These are phyloP conservation scores for Coniophora puteana DNA, from an alignment of 1,284 basidiomycete species.

Conservation along the genomic window DNA sequence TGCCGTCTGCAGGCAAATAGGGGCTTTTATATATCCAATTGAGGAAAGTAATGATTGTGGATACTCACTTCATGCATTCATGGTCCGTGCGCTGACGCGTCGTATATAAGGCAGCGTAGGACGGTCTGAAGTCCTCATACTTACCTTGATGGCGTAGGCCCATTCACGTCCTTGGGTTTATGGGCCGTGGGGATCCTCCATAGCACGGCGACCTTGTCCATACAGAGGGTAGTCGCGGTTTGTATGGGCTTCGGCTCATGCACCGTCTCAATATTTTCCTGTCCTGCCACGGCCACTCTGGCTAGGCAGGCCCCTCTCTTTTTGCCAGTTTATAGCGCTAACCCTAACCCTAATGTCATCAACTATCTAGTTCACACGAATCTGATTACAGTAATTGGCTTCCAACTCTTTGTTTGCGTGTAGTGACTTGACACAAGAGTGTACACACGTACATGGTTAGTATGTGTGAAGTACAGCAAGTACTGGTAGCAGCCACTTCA, in stretches of 20 bases:
- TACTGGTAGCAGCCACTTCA: too few species aligned
- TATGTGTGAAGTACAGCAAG: too few species aligned
- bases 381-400: too few species aligned
- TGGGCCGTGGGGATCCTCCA: conserved; percentile 42
- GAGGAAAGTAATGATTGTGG: background rate
- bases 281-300: conserved; percentile 47
- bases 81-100: conserved; percentile 7
- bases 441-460: too few species aligned
- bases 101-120: conserved; percentile 4
- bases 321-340: conserved; percentile 16
- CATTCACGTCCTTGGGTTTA: conserved; percentile 36
- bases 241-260: conserved; percentile 54
- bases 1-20: too few species aligned
- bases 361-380: too few species aligned
- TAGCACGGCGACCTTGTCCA: conserved; percentile 49
- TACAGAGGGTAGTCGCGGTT: conserved; percentile 11
- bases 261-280: conserved; percentile 29
- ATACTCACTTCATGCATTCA: too few species aligned
- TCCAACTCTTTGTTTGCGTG: too few species aligned
- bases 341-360: conserved; percentile 13
- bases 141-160: conserved; percentile 32
- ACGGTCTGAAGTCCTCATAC: conserved; percentile 21
- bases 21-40: too few species aligned
- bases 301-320: conserved; percentile 40
- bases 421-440: too few species aligned